Evolutionary conservation across 352 stramenopile genomes (phyloP).

Genomic region (Phytophthora sansomeana): DNA sequence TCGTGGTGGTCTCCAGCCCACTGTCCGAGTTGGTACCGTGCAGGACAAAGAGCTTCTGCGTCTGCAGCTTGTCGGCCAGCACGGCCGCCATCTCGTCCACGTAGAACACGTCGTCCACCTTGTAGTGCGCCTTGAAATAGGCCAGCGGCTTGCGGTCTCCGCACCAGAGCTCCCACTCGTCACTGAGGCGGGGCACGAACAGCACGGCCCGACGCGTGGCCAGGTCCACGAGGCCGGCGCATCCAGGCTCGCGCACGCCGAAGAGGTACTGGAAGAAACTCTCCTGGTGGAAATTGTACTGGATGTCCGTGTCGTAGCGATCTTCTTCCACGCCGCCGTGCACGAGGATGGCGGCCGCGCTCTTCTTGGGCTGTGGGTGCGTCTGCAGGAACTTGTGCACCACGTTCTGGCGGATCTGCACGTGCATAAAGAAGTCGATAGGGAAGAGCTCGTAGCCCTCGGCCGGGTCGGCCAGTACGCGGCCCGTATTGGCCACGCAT

Average conservation of each 20-base stretch:
- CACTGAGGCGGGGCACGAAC: conserved; percentile 93
- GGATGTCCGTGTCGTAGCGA: conserved; percentile 88
- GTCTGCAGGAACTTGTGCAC: conserved; percentile 53
- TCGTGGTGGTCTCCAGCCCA: conserved; percentile 73
- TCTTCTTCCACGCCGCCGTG: conserved; percentile 73
- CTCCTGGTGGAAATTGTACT: conserved; percentile 97
- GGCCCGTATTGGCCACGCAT: not conserved
- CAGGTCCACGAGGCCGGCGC: conserved; percentile 89
- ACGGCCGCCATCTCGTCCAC: conserved; percentile 80
- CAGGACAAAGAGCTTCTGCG: conserved; percentile 80
- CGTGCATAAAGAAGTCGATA: conserved; percentile 87
- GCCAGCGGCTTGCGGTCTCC: conserved; percentile 86
- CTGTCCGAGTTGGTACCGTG: conserved; percentile 86
- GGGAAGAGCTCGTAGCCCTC: conserved; percentile 74
- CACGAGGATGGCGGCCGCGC: conserved; percentile 58
- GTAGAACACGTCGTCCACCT: conserved; percentile 91
- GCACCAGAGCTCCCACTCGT: conserved; percentile 96
- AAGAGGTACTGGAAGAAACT: conserved; percentile 99
- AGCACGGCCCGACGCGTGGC: conserved; percentile 81
- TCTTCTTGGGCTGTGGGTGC: conserved; percentile 51
- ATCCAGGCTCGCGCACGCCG: conserved; percentile 96
- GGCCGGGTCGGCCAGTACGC: conserved; percentile 34
- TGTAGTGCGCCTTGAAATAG: conserved; percentile 91
- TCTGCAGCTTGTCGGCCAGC: conserved; percentile 64
- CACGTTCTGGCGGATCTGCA: conserved; percentile 64